Evolutionary conservation across 129 eudicot genomes (phyloP).

Genomic region (Apium graveolens): DNA sequence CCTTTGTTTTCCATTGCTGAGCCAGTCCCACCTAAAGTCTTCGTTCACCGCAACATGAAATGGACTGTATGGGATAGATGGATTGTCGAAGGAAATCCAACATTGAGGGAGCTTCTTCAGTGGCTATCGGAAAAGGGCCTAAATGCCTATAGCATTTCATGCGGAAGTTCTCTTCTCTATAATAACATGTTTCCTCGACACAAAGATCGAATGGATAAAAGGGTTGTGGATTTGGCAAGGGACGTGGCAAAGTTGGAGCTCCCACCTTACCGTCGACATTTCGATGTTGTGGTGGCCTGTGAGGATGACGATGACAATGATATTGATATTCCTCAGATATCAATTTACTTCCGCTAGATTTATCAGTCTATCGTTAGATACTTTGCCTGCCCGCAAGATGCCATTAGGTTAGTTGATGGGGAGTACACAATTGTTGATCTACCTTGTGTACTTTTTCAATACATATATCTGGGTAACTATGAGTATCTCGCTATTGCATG

Average conservation of each 20-base stretch:
- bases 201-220: constrained; percentile 72
- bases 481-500: not conserved
- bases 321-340: constrained; percentile 72
- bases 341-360: constrained; percentile 57
- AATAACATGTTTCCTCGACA: constrained; percentile 90
- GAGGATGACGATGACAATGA: constrained; percentile 90
- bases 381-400: not conserved
- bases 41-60: constrained; percentile 63
- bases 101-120: constrained; percentile 46
- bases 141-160: constrained; percentile 74
- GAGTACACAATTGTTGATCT: not conserved
- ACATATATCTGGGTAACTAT: not conserved
- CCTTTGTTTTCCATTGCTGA: constrained; percentile 89
- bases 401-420: not conserved
- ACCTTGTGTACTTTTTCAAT: not conserved
- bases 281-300: constrained; percentile 83
- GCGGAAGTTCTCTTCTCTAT: constrained; percentile 71
- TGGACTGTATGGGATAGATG: constrained; percentile 97
- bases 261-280: constrained; percentile 65
- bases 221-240: constrained; percentile 71
- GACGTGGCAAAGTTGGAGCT: constrained; percentile 81
- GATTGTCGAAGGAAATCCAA: constrained; percentile 63
- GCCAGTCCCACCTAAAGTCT: constrained; percentile 66
- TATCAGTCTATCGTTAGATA: not conserved
- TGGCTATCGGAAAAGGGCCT: constrained; percentile 80